These are phyloP conservation scores for Somion occarium DNA, from an alignment of 1,284 basidiomycete species.

Conservation along the genomic window DNA sequence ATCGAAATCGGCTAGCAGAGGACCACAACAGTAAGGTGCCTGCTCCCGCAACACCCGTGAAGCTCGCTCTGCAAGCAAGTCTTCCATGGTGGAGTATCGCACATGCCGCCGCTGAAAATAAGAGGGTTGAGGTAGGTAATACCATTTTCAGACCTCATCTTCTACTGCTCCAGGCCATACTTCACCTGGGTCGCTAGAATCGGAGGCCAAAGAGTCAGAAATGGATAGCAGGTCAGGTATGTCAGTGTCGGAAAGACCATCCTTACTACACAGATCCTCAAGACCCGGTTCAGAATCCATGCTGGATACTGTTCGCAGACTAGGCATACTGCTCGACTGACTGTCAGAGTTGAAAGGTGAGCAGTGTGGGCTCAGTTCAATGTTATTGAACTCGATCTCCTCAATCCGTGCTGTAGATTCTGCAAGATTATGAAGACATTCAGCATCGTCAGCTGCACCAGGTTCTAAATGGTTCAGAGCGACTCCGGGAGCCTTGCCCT, in stretches of 20 bases:
- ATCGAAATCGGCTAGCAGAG: background rate
- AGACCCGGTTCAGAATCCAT: background rate
- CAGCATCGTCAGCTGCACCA: background rate
- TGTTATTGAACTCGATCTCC: background rate
- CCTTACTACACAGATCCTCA: background rate
- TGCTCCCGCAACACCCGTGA: background rate
- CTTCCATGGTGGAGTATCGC: background rate
- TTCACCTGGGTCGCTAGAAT: background rate
- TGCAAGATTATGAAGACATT: slow-evolving; percentile 2
- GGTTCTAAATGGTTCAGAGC: slow-evolving; percentile 1
- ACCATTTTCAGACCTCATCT: background rate
- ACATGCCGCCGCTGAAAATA: background rate
- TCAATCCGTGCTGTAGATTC: background rate
- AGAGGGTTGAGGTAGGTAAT: background rate
- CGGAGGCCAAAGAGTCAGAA: background rate
- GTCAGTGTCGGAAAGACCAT: too few relatives aligned
- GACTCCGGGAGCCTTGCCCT: slow-evolving; percentile 11
- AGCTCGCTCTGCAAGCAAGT: background rate
- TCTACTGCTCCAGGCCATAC: background rate
- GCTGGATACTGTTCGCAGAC: background rate
- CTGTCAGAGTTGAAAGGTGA: background rate
- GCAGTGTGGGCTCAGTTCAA: background rate
- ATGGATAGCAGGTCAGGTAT: background rate
- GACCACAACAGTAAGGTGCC: slow-evolving; percentile 5
- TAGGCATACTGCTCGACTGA: background rate